phyloP scores from a whole-genome alignment of 75 land plant species.

The Adiantum capillusveneris region DNA sequence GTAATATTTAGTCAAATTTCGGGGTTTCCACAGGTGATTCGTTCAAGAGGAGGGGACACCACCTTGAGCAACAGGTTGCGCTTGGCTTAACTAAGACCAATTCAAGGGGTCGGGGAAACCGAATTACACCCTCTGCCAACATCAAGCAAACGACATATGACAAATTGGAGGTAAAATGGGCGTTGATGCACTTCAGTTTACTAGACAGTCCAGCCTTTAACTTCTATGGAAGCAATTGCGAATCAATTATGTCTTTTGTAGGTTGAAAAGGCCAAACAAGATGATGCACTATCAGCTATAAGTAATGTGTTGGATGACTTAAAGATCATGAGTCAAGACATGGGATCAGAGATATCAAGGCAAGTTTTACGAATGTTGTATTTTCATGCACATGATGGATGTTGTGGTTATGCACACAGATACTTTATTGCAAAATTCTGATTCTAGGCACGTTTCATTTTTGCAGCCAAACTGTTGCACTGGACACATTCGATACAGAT shows the following conservation, averaged over 20 bases:
- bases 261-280: conserved; percentile 26
- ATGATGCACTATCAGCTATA: conserved; percentile 24
- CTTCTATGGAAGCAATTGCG: background rate
- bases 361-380: too few relatives aligned
- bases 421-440: background rate
- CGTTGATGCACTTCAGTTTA: too few relatives aligned
- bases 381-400: background rate
- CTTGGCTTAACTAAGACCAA: background rate
- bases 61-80: conserved; percentile 10
- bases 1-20: conserved; percentile 1
- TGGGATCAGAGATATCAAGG: conserved; percentile 17
- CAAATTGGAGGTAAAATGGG: background rate
- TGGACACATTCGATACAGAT: conserved; percentile 16
- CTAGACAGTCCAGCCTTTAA: background rate
- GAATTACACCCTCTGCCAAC: background rate
- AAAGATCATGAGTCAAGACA: conserved; percentile 17
- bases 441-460: background rate
- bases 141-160: background rate
- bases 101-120: background rate
- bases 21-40: conserved; percentile 4
- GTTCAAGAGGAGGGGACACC: background rate
- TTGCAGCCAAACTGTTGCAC: conserved; percentile 18
- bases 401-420: background rate
- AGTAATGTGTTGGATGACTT: conserved; percentile 22
- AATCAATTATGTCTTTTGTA: background rate